Conservation (phyloP, 2,329 filamentous ascomycete species). For the Diplodia scrobiculata region DNA sequence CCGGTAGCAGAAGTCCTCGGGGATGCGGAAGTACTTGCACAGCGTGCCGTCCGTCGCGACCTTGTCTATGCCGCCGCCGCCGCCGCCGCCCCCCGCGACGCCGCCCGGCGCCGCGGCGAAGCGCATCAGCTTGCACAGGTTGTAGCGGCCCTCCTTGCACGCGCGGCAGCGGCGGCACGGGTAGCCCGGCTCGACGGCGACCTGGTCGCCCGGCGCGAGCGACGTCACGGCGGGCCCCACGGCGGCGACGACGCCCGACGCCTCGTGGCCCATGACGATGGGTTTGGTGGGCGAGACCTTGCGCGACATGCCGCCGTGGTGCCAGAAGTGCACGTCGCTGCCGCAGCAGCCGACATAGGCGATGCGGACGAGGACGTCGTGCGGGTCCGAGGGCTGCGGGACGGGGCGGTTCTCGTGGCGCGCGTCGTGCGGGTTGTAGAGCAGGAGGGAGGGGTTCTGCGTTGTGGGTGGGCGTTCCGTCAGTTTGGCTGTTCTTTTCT, state of each 20-base stretch:
- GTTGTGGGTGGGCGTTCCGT: background rate
- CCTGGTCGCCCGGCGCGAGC: conserved; percentile 8
- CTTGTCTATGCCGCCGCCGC: background rate
- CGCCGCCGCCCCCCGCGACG: background rate
- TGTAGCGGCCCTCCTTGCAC: conserved; percentile 66
- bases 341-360: conserved; percentile 50
- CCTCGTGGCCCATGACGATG: conserved; percentile 30
- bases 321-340: conserved; percentile 28
- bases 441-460: conserved; percentile 49
- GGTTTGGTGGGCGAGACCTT: conserved; percentile 15
- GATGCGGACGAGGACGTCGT: conserved; percentile 51
- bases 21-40: conserved; percentile 29
- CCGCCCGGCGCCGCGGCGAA: conserved; percentile 76
- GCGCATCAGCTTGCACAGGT: conserved; percentile 77
- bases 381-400: conserved; percentile 41
- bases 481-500: background rate
- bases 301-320: conserved; percentile 28
- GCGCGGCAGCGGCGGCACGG: conserved; percentile 27
- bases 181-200: conserved; percentile 28
- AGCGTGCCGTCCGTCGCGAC: conserved; percentile 27
- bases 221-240: background rate
- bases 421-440: conserved; percentile 46
- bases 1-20: conserved; percentile 31
- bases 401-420: conserved; percentile 45
- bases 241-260: conserved; percentile 14